A percentile compares a stretch with the other conserved stretches of the same genome.
phyloP scores from a whole-genome alignment of 768 basidiomycete species.

The Psilocybe sp. region DNA sequence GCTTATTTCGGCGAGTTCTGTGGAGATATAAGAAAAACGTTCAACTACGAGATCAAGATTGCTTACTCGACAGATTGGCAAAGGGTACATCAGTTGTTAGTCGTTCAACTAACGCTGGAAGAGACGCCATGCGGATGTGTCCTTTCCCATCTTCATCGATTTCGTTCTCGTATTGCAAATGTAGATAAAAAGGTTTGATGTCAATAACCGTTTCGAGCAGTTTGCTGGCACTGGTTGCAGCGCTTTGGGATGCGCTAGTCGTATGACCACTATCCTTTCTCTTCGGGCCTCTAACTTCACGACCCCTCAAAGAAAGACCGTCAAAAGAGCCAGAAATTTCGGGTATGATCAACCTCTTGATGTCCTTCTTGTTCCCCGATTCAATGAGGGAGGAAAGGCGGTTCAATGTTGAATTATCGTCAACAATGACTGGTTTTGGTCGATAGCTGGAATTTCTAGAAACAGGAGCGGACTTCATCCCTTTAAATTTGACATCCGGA shows the following conservation, averaged over 20 bases:
- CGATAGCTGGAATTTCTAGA: slow-evolving; percentile 27
- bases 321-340: slow-evolving; percentile 23
- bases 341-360: slow-evolving; percentile 28
- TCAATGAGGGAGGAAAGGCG: slow-evolving; percentile 37
- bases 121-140: slow-evolving; percentile 62
- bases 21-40: neutral
- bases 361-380: slow-evolving; percentile 29
- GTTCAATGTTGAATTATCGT: slow-evolving; percentile 31
- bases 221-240: neutral
- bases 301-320: slow-evolving; percentile 14
- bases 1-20: slow-evolving; percentile 21
- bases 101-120: slow-evolving; percentile 69
- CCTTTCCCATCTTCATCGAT: slow-evolving; percentile 67
- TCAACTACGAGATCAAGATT: slow-evolving; percentile 1
- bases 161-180: slow-evolving; percentile 56
- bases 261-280: slow-evolving; percentile 16
- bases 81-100: slow-evolving; percentile 45
- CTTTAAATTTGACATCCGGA: slow-evolving; percentile 12
- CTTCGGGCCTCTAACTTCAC: slow-evolving; percentile 10
- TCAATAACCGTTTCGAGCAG: slow-evolving; percentile 9
- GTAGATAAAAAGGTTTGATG: slow-evolving; percentile 55
- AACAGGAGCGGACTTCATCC: slow-evolving; percentile 25
- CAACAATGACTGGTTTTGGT: slow-evolving; percentile 34
- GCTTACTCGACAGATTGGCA: slow-evolving; percentile 53
- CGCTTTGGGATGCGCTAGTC: too few species aligned